A percentile compares a stretch with the other conserved stretches of the same genome.
Evolutionary conservation across 139 green algal species (phyloP).

Genomic region (Astrephomene gubernaculifera): DNA sequence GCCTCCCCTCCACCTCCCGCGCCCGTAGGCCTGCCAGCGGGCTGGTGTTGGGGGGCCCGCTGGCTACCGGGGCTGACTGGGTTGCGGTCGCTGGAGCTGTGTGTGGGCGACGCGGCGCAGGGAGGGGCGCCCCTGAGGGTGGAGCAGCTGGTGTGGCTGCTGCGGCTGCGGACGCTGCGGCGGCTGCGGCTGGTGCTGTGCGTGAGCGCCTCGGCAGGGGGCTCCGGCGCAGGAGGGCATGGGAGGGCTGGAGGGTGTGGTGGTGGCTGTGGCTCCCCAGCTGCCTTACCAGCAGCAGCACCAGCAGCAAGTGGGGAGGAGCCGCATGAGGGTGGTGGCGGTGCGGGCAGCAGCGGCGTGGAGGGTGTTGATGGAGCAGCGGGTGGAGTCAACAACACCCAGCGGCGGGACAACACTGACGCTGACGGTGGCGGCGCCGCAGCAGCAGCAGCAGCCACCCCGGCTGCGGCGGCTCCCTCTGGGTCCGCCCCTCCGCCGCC

Average conservation of each 20-base stretch:
- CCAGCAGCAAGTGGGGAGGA: not conserved
- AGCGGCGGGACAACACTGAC: not conserved
- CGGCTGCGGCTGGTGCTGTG: constrained; percentile 31
- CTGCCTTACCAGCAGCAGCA: not conserved
- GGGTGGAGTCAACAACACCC: not conserved
- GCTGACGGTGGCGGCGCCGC: not conserved
- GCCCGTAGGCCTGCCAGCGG: not conserved
- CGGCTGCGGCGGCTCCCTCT: not conserved
- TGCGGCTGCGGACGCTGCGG: not conserved
- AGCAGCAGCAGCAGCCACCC: not conserved
- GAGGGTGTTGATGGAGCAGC: not conserved
- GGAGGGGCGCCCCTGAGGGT: not conserved
- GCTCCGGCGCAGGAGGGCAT: not conserved
- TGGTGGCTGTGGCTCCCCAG: no score
- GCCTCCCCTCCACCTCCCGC: not conserved
- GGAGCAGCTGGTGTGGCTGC: not conserved
- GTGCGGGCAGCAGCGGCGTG: not conserved
- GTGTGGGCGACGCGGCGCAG: not conserved
- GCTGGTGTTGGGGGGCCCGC: not conserved
- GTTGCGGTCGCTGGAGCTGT: constrained; percentile 35
- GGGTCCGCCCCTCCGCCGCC: not conserved
- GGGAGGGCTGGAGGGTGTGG: not conserved
- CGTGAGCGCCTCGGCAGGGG: not conserved
- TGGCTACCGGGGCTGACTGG: not conserved
- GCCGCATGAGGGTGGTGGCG: not conserved